Conservation (phyloP, 2,329 filamentous ascomycete species). For the Pestalotiopsis sp. region DNA sequence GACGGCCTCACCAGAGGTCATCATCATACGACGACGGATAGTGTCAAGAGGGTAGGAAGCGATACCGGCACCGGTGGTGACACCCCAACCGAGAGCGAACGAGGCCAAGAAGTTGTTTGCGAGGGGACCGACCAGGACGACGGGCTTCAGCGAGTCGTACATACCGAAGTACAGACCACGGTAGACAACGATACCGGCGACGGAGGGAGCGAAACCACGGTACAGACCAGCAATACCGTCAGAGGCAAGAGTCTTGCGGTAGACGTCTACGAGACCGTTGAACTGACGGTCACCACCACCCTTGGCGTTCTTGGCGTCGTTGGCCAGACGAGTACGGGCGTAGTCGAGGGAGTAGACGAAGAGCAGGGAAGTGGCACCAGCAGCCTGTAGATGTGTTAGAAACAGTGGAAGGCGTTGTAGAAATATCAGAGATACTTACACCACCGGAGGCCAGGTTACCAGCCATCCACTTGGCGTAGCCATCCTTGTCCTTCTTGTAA, state of each 20-base stretch:
- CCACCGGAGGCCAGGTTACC: slow-evolving; percentile 99
- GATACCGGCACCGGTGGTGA: slow-evolving; percentile 99
- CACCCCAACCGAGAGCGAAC: slow-evolving; percentile 96
- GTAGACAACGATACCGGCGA: slow-evolving; percentile 99
- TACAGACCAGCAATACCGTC: slow-evolving; percentile 99
- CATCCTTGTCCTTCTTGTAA: slow-evolving; percentile 99
- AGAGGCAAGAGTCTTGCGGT: slow-evolving; percentile 99
- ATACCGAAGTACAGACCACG: slow-evolving; percentile 99
- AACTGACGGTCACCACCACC: slow-evolving; percentile 97
- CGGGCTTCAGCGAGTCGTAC: slow-evolving; percentile 99
- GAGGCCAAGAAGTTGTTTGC: slow-evolving; percentile 99
- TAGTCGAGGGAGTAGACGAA: slow-evolving; percentile 99
- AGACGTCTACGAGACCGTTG: slow-evolving; percentile 99
- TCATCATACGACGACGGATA: slow-evolving; percentile 99
- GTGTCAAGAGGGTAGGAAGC: slow-evolving; percentile 99
- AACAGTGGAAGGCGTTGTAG: background rate
- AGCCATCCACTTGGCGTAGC: slow-evolving; percentile 98
- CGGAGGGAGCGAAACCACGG: slow-evolving; percentile 99
- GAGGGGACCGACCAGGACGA: slow-evolving; percentile 87
- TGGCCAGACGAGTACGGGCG: slow-evolving; percentile 99
- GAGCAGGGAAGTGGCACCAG: slow-evolving; percentile 98
- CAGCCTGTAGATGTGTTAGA: slow-evolving; percentile 59
- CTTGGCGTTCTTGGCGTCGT: slow-evolving; percentile 99
- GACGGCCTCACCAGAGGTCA: slow-evolving; percentile 96
- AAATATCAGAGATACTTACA: slow-evolving; percentile 62